phyloP scores from a whole-genome alignment of 2,329 filamentous ascomycete genomes.

The Apiospora malaysiana region DNA sequence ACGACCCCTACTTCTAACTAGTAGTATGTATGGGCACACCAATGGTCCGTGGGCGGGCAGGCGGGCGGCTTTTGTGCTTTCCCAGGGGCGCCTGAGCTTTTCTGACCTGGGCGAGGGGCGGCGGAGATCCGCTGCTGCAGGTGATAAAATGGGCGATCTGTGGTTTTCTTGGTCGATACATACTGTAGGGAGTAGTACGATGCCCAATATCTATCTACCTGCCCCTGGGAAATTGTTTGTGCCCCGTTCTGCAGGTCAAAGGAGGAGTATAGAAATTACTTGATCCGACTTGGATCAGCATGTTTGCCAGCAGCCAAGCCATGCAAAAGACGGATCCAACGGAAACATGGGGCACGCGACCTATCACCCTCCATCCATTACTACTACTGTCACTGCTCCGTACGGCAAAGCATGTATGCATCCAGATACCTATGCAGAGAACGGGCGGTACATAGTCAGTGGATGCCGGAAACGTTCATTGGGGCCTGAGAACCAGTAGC shows the following conservation, averaged over 20 bases:
- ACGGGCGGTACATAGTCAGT: not conserved
- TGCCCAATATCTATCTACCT: not conserved
- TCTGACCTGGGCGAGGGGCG: not conserved
- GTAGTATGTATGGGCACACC: not conserved
- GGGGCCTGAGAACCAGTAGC: not conserved
- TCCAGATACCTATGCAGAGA: not conserved
- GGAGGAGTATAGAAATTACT: constrained; percentile 1
- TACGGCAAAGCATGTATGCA: not conserved
- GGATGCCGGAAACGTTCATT: not conserved
- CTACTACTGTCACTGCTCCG: no score
- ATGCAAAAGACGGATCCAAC: constrained; percentile 17
- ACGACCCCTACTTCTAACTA: constrained; percentile 6
- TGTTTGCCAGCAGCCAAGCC: constrained; percentile 12
- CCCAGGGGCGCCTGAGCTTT: constrained; percentile 5
- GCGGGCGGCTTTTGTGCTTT: no score
- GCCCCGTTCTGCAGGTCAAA: constrained; percentile 1
- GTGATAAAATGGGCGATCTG: constrained; percentile 9
- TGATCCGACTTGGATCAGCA: constrained; percentile 2
- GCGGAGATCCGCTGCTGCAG: constrained; percentile 8
- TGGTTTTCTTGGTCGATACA: not conserved
- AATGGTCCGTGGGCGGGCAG: constrained; percentile 8
- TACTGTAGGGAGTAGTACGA: no score
- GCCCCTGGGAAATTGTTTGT: not conserved
- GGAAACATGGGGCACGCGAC: constrained; percentile 14
- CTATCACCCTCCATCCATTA: not conserved